Conservation (phyloP, 495 filamentous ascomycete species). For the Lineolata rhizophorae region DNA sequence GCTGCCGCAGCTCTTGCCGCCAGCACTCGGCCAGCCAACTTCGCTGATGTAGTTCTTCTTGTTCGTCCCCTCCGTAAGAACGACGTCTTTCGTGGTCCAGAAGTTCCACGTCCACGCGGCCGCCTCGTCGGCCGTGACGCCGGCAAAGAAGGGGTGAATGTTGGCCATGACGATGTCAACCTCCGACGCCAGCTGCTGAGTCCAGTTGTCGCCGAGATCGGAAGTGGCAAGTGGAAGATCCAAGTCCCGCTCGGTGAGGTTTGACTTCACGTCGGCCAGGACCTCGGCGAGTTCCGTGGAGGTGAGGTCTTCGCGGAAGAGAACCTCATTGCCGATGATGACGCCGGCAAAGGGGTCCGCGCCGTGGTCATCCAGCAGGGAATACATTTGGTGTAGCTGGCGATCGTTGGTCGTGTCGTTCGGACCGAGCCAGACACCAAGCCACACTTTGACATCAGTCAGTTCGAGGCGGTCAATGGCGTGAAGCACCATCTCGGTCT, state of each 20-base stretch:
- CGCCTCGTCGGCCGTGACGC: conserved; percentile 42
- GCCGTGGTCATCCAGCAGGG: conserved; percentile 47
- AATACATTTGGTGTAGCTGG: conserved; percentile 62
- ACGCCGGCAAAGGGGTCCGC: conserved; percentile 55
- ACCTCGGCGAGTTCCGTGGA: conserved; percentile 37
- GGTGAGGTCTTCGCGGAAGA: conserved; percentile 60
- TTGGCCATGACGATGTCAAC: conserved; percentile 91
- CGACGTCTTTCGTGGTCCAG: conserved; percentile 44
- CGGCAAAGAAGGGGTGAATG: conserved; percentile 91
- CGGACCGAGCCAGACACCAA: conserved; percentile 80
- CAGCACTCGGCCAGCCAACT: conserved; percentile 76
- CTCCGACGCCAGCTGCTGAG: conserved; percentile 32
- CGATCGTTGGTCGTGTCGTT: conserved; percentile 69
- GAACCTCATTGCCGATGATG: conserved; percentile 86
- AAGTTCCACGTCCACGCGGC: conserved; percentile 70
- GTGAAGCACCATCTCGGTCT: conserved; percentile 84
- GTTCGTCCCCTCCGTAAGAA: conserved; percentile 31
- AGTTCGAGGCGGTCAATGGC: conserved; percentile 53
- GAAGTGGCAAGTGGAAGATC: conserved; percentile 65
- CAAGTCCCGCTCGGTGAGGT: conserved; percentile 43
- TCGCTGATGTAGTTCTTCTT: conserved; percentile 49
- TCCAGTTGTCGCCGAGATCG: conserved; percentile 85
- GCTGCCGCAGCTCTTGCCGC: conserved; percentile 57
- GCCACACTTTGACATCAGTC: conserved; percentile 72
- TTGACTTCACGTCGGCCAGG: conserved; percentile 41